Base-by-base conservation (phyloP, 257 asterid genomes). In the Gardenia jasminoides region DNA sequence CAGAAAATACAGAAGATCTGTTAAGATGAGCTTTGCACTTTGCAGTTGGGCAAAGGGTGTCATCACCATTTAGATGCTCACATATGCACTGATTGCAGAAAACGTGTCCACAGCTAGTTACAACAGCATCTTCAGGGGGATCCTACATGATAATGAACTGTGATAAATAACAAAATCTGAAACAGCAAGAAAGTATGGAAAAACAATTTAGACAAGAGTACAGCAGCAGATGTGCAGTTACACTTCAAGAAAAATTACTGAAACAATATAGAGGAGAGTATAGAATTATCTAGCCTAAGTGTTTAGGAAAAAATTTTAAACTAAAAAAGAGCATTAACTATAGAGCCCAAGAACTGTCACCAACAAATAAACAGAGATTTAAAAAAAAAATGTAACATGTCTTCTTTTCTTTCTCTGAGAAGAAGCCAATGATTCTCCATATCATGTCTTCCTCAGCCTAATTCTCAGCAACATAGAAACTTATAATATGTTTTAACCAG, bases 71-170 rank as follows among this genome's bases (percentile, higher is more conserved):
- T 78, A 93, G 84, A 86, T 88, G 97, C 85, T 96, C 98, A 79
- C 86, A 84, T 88, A 96, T 89, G 87, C 99, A 95, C 88, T 93
- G 98, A 82, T 90, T 89, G 94, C 99, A 95, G 77, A 91, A 95
- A 62, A 93, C 97, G 46, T 95, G 99, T 56, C 97, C 98, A 81
- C 99, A 93, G 83, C 86, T 86, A 50, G 99, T 88, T 62, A 93
- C 92, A 79, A 91, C 96, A 73, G 97, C 94, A 82, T 92, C 99
- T 91, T 96, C 98, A 43, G 99, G 99, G 48, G 98, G 93, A 79
- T 96, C 99, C 99, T 93, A 90, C 70, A 83, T 46, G 70, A 83
- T 24, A 41, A 75, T 33, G 52, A 75, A 22, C 66, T 66, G 17
- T 4, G 61, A 74, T 22, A 64, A 41, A 82, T 66, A 31, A 17